These are phyloP conservation scores for Eucalyptus fibrosa DNA, from an alignment of 345 rosid genomes.

Conservation along the genomic window DNA sequence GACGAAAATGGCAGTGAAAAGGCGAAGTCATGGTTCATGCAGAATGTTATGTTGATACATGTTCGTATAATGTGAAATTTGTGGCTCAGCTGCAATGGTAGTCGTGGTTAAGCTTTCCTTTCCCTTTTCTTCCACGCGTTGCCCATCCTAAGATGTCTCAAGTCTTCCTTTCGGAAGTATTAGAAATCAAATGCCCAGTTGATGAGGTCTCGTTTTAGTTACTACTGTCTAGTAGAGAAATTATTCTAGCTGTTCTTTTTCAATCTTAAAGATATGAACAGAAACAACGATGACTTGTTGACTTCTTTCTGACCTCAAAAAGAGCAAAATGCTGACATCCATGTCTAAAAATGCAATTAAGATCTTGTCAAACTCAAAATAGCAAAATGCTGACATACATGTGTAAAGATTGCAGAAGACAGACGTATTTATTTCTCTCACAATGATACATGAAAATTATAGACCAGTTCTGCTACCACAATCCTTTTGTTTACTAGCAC, in stretches of 20 bases:
- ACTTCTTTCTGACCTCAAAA: neutral
- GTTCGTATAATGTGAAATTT: neutral
- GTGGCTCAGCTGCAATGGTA: neutral
- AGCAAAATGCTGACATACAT: neutral
- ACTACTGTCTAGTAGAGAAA: neutral
- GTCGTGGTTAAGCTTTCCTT: neutral
- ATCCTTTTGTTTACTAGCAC: neutral
- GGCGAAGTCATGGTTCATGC: neutral
- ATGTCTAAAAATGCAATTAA: neutral
- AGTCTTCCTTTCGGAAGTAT: neutral
- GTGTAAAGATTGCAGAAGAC: neutral
- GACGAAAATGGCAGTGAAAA: neutral
- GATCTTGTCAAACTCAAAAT: neutral
- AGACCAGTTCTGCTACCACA: neutral
- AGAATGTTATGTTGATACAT: neutral
- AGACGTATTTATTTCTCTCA: constrained; percentile 1
- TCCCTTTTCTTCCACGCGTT: neutral
- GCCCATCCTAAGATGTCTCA: neutral
- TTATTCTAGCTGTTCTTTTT: neutral
- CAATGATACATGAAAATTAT: constrained; percentile 9
- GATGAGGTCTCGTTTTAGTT: neutral
- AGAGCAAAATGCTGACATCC: neutral
- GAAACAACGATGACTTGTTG: neutral
- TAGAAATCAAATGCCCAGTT: neutral
- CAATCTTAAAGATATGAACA: neutral